These are phyloP conservation scores for Metroxylon sagu DNA, from an alignment of 176 grass and related monocot species.

Conservation along the genomic window DNA sequence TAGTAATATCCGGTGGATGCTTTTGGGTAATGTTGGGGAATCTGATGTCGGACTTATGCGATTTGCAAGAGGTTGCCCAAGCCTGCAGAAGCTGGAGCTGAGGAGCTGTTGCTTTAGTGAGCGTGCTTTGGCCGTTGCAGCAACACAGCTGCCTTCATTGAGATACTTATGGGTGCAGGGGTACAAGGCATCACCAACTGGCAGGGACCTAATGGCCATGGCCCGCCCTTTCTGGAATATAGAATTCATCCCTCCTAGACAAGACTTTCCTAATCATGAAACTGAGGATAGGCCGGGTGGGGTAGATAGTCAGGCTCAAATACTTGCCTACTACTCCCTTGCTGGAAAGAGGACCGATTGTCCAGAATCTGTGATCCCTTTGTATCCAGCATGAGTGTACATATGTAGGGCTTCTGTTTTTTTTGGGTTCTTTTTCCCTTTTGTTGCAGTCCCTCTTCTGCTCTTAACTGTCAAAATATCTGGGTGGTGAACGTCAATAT, in stretches of 20 bases:
- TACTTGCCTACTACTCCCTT: slow-evolving; percentile 33
- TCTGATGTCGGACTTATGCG: slow-evolving; percentile 13
- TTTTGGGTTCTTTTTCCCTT: no score
- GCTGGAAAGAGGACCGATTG: slow-evolving; percentile 20
- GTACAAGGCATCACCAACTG: slow-evolving; percentile 12
- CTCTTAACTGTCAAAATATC: no score
- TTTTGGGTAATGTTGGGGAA: slow-evolving; percentile 21
- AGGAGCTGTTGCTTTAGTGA: slow-evolving; percentile 20
- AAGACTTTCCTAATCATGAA: neutral
- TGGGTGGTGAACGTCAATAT: no score
- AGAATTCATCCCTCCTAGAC: slow-evolving; percentile 23
- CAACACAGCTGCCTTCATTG: slow-evolving; percentile 12
- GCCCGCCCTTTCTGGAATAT: slow-evolving; percentile 27
- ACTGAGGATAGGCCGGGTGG: neutral
- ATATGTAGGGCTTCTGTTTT: no score
- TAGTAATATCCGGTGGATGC: slow-evolving; percentile 14
- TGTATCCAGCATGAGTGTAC: neutral
- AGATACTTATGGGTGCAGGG: slow-evolving; percentile 37
- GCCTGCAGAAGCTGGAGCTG: slow-evolving; percentile 19
- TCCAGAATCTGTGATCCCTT: slow-evolving; percentile 9
- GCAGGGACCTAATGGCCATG: slow-evolving; percentile 9
- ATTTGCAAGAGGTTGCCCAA: slow-evolving; percentile 3
- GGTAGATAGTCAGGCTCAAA: slow-evolving; percentile 14
- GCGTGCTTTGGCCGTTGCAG: slow-evolving; percentile 14
- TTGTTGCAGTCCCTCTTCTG: no score